Conservation (phyloP, 495 filamentous ascomycete species). For the Podospora didyma region DNA sequence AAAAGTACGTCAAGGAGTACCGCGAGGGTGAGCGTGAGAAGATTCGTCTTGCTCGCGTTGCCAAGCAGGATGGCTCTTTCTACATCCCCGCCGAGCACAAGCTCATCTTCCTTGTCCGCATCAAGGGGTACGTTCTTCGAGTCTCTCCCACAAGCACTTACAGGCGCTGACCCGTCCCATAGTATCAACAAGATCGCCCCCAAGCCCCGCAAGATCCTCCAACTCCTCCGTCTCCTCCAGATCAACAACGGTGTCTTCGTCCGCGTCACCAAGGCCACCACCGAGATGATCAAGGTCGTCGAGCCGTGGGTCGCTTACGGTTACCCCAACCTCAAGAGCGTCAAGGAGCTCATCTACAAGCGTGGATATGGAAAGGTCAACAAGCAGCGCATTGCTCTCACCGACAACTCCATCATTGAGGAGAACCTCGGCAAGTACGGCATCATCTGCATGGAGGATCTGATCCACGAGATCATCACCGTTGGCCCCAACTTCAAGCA, state of each 20-base stretch:
- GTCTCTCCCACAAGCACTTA: background rate
- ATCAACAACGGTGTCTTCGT: constrained; percentile 99
- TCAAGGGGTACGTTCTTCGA: constrained; percentile 74
- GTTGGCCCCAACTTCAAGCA: constrained; percentile 99
- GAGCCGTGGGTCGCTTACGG: constrained; percentile 98
- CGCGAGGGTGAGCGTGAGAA: constrained; percentile 97
- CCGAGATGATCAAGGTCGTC: constrained; percentile 96
- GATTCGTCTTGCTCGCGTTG: constrained; percentile 82
- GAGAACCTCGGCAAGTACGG: constrained; percentile 93
- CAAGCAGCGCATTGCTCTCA: constrained; percentile 92
- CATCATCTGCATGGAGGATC: constrained; percentile 98
- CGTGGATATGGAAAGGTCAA: constrained; percentile 97
- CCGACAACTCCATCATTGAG: constrained; percentile 98
- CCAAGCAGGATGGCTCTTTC: constrained; percentile 90
- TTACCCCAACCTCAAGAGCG: constrained; percentile 97
- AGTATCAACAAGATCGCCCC: constrained; percentile 99
- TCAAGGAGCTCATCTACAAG: constrained; percentile 99
- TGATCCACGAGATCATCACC: constrained; percentile 98
- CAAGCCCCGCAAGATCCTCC: constrained; percentile 99
- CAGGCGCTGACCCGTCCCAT: constrained; percentile 5
- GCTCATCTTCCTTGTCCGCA: constrained; percentile 97
- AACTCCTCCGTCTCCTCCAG: constrained; percentile 97
- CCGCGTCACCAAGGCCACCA: constrained; percentile 93
- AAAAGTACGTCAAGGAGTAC: constrained; percentile 99
- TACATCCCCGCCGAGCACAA: constrained; percentile 92